phyloP scores from a whole-genome alignment of 2,329 filamentous ascomycete species.

The Leptographium wingfieldii region DNA sequence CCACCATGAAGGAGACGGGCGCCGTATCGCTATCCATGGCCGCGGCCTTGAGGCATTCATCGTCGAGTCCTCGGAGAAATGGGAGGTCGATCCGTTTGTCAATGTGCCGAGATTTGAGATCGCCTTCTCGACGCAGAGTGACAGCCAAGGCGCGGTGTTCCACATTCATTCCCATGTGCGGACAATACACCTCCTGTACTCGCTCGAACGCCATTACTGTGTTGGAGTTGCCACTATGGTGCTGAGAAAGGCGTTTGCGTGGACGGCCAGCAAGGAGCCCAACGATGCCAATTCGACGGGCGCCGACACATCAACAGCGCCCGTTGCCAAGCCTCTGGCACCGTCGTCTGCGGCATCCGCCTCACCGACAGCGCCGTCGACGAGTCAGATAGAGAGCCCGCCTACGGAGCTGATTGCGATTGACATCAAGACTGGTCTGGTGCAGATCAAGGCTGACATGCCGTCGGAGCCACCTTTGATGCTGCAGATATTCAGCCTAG shows the following conservation, averaged over 20 bases:
- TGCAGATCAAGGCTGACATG: constrained; percentile 83
- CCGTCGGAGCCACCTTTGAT: constrained; percentile 84
- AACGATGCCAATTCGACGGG: neutral
- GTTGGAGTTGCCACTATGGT: constrained; percentile 71
- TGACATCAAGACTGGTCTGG: constrained; percentile 66
- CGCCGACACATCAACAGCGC: neutral
- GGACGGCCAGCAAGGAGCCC: constrained; percentile 22
- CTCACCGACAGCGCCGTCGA: neutral
- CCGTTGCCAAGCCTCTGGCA: neutral
- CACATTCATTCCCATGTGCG: constrained; percentile 74
- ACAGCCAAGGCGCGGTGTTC: constrained; percentile 76
- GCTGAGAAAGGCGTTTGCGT: constrained; percentile 55
- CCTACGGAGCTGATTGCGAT: constrained; percentile 59
- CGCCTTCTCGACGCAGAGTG: constrained; percentile 71
- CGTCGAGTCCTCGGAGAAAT: constrained; percentile 72
- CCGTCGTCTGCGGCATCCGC: neutral
- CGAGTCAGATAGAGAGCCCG: neutral
- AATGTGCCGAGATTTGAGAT: constrained; percentile 79
- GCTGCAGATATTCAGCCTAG: constrained; percentile 74
- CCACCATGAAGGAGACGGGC: constrained; percentile 55
- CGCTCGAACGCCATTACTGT: constrained; percentile 85
- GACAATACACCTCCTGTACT: constrained; percentile 75
- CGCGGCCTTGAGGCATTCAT: constrained; percentile 82
- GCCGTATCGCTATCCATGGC: constrained; percentile 67
- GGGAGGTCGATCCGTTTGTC: constrained; percentile 77